phyloP scores from a whole-genome alignment of 1,139 yeast genomes.

The Candida sojae region DNA sequence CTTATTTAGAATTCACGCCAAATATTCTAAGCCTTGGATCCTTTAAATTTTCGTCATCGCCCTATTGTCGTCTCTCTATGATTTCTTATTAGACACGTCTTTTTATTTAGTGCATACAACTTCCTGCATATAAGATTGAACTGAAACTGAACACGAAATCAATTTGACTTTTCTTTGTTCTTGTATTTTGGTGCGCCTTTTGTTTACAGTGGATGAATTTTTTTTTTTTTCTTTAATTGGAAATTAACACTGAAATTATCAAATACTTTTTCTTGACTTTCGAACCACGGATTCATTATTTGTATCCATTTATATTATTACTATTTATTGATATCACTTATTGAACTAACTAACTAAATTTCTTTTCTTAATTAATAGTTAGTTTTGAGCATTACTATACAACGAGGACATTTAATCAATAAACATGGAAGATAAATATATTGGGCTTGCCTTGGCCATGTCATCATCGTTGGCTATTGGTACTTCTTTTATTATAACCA shows the following conservation, averaged over 20 bases:
- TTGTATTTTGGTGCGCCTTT: not conserved
- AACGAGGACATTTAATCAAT: not conserved
- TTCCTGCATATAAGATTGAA: not conserved
- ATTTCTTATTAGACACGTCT: not conserved
- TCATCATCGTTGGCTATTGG: conserved; percentile 90
- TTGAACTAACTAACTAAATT: too few species aligned
- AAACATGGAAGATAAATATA: conserved; percentile 73
- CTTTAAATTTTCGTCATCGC: too few species aligned
- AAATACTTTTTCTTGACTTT: too few species aligned
- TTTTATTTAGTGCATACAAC: not conserved
- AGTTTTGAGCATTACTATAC: too few species aligned
- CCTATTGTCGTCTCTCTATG: too few species aligned
- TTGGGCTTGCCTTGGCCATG: conserved; percentile 87
- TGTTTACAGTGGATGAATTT: not conserved
- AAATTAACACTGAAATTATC: too few species aligned
- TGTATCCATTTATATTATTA: too few species aligned
- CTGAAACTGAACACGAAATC: conserved; percentile 2
- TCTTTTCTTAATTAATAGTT: too few species aligned
- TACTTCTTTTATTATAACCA: conserved; percentile 84
- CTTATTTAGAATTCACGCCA: too few species aligned
- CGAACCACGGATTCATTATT: too few species aligned
- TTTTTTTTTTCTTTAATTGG: not conserved
- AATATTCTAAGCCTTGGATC: too few species aligned
- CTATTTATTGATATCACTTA: not conserved
- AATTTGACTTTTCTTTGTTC: not conserved